These are phyloP conservation scores for Suillus plorans DNA, from an alignment of 768 basidiomycete genomes.

Conservation along the genomic window DNA sequence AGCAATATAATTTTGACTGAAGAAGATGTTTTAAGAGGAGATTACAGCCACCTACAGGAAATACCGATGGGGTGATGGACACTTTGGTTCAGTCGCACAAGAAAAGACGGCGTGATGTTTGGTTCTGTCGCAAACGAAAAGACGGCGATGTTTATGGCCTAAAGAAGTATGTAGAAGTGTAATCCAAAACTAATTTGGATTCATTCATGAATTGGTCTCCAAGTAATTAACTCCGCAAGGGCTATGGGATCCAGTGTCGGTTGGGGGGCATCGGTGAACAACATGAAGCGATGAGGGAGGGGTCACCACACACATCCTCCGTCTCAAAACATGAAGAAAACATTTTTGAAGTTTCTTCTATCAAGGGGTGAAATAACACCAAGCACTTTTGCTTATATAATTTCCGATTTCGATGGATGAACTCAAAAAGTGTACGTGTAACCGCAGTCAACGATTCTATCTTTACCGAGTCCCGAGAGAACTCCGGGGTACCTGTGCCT, in stretches of 20 bases:
- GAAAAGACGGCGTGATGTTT: conserved; percentile 30
- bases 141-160: conserved; percentile 24
- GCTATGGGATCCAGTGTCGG: conserved; percentile 21
- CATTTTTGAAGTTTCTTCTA: conserved; percentile 5
- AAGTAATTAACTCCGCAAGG: conserved; percentile 36
- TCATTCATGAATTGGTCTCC: conserved; percentile 14
- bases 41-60: conserved; percentile 21
- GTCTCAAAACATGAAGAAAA: conserved; percentile 8
- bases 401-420: conserved; percentile 26
- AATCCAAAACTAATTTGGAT: not conserved
- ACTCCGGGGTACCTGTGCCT: not conserved
- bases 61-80: conserved; percentile 26
- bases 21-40: conserved; percentile 28
- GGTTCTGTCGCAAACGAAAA: conserved; percentile 23
- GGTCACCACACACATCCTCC: conserved; percentile 6
- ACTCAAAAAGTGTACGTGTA: not conserved
- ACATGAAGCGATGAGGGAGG: conserved; percentile 26
- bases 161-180: conserved; percentile 25
- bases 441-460: not conserved
- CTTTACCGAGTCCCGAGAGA: not conserved
- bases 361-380: no score
- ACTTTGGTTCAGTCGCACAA: conserved; percentile 22
- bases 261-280: conserved; percentile 23
- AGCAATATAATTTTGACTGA: conserved; percentile 22
- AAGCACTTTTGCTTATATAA: not conserved